A percentile compares a stretch with the other conserved stretches of the same genome.
Evolutionary conservation across 192 early-diverging fungal genomes (phyloP).

Genomic region (Pecoramyces ruminantium): DNA sequence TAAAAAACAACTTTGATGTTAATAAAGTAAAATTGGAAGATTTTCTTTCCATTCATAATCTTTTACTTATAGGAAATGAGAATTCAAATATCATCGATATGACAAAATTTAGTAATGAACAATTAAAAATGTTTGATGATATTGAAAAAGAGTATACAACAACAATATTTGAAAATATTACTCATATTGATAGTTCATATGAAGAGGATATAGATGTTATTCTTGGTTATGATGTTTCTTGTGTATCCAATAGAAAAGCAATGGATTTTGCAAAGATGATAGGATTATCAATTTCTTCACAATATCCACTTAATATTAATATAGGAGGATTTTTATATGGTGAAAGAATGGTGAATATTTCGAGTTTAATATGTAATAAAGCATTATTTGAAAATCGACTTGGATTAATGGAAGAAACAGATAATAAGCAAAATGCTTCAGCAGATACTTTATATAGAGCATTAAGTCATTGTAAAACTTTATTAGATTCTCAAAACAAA

Average conservation of each 20-base stretch:
- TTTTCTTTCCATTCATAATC: neutral
- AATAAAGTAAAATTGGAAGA: neutral
- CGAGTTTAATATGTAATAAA: neutral
- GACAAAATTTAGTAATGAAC: neutral
- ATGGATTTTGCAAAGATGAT: neutral
- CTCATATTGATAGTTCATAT: neutral
- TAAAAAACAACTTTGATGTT: too few species aligned
- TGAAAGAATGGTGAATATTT: neutral
- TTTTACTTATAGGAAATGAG: neutral
- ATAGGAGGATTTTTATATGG: neutral
- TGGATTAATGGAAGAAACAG: neutral
- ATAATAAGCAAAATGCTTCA: neutral
- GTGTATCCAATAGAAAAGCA: neutral
- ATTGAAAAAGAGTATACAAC: neutral
- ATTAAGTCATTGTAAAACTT: neutral
- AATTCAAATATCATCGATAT: neutral
- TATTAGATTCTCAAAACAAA: neutral
- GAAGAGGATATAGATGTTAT: neutral
- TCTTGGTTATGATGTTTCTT: neutral
- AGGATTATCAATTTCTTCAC: neutral
- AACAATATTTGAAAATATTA: neutral
- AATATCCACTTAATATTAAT: neutral
- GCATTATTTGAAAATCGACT: neutral
- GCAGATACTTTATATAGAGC: neutral
- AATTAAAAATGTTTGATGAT: neutral